Evolutionary conservation across 139 green algal genomes (phyloP).

Genomic region (Volvox reticuliferus): DNA sequence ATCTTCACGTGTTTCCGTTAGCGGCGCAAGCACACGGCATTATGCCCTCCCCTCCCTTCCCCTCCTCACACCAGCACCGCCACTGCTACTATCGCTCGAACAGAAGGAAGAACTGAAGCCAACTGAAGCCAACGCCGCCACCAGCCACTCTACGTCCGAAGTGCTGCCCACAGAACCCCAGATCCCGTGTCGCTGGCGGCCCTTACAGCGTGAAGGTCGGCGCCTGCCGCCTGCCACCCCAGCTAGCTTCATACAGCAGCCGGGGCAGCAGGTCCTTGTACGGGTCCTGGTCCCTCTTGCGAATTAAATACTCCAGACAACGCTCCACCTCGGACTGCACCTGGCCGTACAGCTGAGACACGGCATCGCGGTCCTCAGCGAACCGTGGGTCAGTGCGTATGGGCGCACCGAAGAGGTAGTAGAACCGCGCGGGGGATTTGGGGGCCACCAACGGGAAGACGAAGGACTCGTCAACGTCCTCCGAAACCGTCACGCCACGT

Average conservation of each 20-base stretch:
- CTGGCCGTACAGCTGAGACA: slow-evolving; percentile 76
- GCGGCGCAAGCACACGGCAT: too few relatives aligned
- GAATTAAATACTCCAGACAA: slow-evolving; percentile 81
- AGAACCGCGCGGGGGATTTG: slow-evolving; percentile 81
- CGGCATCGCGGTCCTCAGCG: slow-evolving; percentile 65
- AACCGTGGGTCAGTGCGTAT: slow-evolving; percentile 71
- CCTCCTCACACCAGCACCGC: too few relatives aligned
- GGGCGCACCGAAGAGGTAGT: slow-evolving; percentile 91
- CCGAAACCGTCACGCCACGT: slow-evolving; percentile 58
- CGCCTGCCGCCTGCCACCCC: slow-evolving; percentile 71
- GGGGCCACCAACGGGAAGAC: slow-evolving; percentile 72
- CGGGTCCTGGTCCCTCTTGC: slow-evolving; percentile 80
- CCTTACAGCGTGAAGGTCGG: slow-evolving; percentile 85
- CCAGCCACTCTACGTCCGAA: too few relatives aligned
- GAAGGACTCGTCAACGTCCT: slow-evolving; percentile 60
- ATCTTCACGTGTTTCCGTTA: too few relatives aligned
- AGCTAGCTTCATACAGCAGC: slow-evolving; percentile 82
- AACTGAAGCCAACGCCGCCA: too few relatives aligned
- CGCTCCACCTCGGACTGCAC: slow-evolving; percentile 65
- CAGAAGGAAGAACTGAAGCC: too few relatives aligned
- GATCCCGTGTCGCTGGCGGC: neutral
- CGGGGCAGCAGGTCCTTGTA: slow-evolving; percentile 82
- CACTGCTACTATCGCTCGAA: too few relatives aligned
- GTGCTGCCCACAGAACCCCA: too few relatives aligned
- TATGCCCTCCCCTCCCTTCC: too few relatives aligned